Evolutionary conservation across 2,329 filamentous ascomycete species (phyloP).

Genomic region (Aspergillus ruber): DNA sequence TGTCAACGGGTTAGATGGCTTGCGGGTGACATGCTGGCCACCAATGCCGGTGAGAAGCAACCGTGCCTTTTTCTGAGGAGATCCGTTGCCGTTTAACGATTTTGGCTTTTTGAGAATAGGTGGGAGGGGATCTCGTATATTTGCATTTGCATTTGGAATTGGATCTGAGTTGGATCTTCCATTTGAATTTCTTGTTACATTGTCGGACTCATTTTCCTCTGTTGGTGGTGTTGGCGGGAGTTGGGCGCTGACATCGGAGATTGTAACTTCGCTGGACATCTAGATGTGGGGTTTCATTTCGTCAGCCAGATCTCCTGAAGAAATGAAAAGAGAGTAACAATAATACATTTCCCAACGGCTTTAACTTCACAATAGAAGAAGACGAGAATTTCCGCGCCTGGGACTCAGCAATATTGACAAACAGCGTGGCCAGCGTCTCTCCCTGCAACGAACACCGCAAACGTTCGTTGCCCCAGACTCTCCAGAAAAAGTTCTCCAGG

Average conservation of each 20-base stretch:
- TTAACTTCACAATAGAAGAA: not conserved
- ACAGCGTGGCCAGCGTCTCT: conserved; percentile 36
- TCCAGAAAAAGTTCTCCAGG: conserved; percentile 50
- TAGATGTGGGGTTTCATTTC: too few relatives aligned
- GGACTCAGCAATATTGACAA: conserved; percentile 38
- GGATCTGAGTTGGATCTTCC: not conserved
- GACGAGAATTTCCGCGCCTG: conserved; percentile 9
- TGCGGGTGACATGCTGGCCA: conserved; percentile 20
- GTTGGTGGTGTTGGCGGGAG: not conserved
- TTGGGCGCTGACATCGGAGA: too few relatives aligned
- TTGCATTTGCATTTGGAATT: not conserved
- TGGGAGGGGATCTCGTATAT: conserved; percentile 20
- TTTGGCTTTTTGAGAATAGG: conserved; percentile 35
- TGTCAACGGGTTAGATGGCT: conserved; percentile 20
- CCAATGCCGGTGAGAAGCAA: conserved; percentile 22
- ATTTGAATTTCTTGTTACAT: not conserved
- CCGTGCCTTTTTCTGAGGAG: conserved; percentile 25
- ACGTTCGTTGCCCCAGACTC: conserved; percentile 41
- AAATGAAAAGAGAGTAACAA: not conserved
- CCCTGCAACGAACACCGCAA: conserved; percentile 33
- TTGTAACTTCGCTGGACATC: too few relatives aligned
- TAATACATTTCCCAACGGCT: not conserved
- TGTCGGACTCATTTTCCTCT: not conserved
- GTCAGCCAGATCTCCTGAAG: too few relatives aligned
- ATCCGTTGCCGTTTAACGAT: conserved; percentile 9